Evolutionary conservation across 805 yeast genomes (phyloP).

Genomic region (Ogataea naganishii): DNA sequence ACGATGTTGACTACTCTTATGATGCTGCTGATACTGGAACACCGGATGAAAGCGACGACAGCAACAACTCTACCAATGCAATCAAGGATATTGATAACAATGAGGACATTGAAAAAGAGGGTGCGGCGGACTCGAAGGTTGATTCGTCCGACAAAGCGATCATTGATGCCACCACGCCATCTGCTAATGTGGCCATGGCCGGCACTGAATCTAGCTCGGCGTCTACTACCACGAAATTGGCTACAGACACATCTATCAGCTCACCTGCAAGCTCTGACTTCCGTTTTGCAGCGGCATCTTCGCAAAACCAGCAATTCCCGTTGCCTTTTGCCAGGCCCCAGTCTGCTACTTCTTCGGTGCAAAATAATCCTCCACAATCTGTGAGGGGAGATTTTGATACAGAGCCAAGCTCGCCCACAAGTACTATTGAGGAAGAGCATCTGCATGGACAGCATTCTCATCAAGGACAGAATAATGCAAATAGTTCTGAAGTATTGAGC

Average conservation of each 20-base stretch:
- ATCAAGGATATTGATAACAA: neutral
- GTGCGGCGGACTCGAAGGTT: constrained; percentile 4
- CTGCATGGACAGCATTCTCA: too few species aligned
- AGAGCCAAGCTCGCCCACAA: constrained; percentile 29
- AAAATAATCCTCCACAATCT: constrained; percentile 85
- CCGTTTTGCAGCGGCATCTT: constrained; percentile 23
- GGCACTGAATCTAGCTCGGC: too few species aligned
- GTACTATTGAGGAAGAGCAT: constrained; percentile 24
- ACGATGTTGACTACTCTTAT: constrained; percentile 16
- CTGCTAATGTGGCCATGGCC: too few species aligned
- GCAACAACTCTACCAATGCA: neutral
- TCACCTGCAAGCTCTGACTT: constrained; percentile 41
- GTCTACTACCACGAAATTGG: too few species aligned
- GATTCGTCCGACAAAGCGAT: neutral
- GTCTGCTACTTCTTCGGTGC: constrained; percentile 83
- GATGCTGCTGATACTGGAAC: neutral
- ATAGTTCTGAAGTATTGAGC: constrained; percentile 10
- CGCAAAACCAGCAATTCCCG: constrained; percentile 15
- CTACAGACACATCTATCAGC: constrained; percentile 36
- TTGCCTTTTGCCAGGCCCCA: constrained; percentile 53
- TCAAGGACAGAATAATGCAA: too few species aligned
- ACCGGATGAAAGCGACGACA: neutral
- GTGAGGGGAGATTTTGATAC: constrained; percentile 70
- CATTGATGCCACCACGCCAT: too few species aligned
- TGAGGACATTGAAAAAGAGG: constrained; percentile 7